A percentile compares a stretch with the other conserved stretches of the same genome.
Conservation (phyloP, 78 protist genomes). For the Anaeramoeba ignava region DNA sequence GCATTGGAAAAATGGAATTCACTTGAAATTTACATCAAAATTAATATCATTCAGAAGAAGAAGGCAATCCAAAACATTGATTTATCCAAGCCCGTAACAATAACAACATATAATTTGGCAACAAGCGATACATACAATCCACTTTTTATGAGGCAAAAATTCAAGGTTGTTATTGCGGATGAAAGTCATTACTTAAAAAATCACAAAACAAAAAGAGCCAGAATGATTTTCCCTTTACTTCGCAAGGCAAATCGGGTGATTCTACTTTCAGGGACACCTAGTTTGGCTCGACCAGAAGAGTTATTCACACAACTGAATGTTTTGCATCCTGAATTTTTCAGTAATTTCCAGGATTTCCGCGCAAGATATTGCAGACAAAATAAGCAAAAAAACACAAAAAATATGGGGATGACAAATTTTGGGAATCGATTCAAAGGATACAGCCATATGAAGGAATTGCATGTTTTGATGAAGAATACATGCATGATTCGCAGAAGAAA, state of each 20-base stretch:
- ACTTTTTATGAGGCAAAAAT: neutral
- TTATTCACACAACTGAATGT: conserved; percentile 56
- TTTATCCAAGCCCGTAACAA: neutral
- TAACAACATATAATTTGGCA: neutral
- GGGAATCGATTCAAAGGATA: conserved; percentile 32
- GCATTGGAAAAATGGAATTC: conserved; percentile 22
- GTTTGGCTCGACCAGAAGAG: conserved; percentile 67
- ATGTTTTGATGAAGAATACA: conserved; percentile 28
- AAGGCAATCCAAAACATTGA: neutral
- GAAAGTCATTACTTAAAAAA: conserved; percentile 31
- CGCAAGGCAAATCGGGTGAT: neutral
- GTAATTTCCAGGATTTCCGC: conserved; percentile 11
- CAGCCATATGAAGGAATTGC: conserved; percentile 52
- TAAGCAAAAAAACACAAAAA: conserved; percentile 1
- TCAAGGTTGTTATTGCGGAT: conserved; percentile 14
- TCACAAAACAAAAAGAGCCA: conserved; percentile 38
- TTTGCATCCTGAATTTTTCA: conserved; percentile 15
- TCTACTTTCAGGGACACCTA: conserved; percentile 76
- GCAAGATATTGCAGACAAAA: conserved; percentile 41
- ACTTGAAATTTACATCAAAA: neutral
- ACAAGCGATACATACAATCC: neutral
- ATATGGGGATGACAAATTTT: conserved; percentile 7
- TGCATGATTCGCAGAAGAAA: conserved; percentile 68
- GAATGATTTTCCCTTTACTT: conserved; percentile 26
- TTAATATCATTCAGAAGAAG: conserved; percentile 1